Evolutionary conservation across 352 stramenopile genomes (phyloP), one percentile per base, ranked within the genome.

Genomic region (Pythium aquatile): DNA sequence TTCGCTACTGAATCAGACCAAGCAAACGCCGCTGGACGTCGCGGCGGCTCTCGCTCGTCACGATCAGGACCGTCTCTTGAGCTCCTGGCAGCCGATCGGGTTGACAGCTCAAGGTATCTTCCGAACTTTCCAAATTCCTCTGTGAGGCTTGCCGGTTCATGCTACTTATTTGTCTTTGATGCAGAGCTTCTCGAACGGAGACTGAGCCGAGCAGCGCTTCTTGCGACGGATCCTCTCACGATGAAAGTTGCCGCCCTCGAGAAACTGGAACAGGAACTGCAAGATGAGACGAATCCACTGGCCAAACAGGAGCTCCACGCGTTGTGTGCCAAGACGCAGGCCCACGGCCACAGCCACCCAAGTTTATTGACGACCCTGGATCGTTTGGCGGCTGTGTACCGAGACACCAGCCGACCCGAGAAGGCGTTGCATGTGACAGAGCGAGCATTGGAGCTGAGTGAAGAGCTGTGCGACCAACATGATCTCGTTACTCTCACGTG

Each of bases 241-340:
- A 46, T 30, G 0, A 62, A 53, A 28, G 61, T 68, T 5, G 37
- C 49, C 16, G 66, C 48, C 8, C 53, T 73, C 6, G 20, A 58
- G 56, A n/a, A 42, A 13, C 49, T 73, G 0, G 26, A 68, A 26
- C n/a, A 52, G 6, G 60, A 73, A 24, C 58, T 84, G 10, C 29
- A 55, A 10, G 64, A 75, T 29, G 78, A 90, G 61, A 20, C 32
- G 5, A 65, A 87, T n/a, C 1, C 58, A 0, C 28, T 58, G 8
- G 61, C 88, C 26, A 73, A 73, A 1, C 64, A 78, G 6, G 76
- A 92, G 55, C 66, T 90, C 1, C 77, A 88, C 29, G 78, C 79
- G 5, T 72, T 89, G 1, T 58, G 79, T 29, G 77, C 75, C 20
- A 92, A 92, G 60, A 65, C 65, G 1, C 63, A 74, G 13, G 53